Conservation (phyloP, 305 asterid species). For the Fraxinus baroniana region DNA sequence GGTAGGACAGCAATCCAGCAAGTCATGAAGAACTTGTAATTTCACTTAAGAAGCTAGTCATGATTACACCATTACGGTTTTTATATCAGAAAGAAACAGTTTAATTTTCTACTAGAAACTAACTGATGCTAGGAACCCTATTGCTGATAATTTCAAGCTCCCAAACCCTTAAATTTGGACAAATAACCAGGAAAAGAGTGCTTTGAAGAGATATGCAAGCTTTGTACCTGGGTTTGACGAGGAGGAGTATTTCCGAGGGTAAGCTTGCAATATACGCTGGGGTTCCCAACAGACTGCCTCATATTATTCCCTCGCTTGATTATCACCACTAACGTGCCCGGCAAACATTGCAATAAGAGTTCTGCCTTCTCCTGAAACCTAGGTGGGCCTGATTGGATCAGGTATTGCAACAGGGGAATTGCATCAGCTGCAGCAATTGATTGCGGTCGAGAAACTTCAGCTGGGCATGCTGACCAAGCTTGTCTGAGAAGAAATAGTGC, state of each 20-base stretch:
- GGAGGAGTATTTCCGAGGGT: conserved; percentile 94
- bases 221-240: conserved; percentile 70
- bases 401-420: conserved; percentile 85
- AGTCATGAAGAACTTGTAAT: not conserved
- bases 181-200: not conserved
- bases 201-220: not conserved
- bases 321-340: conserved; percentile 87
- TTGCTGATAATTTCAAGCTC: not conserved
- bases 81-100: not conserved
- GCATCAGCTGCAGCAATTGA: conserved; percentile 99
- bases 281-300: conserved; percentile 97
- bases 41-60: not conserved
- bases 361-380: conserved; percentile 99
- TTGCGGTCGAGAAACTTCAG: conserved; percentile 97
- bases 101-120: not conserved
- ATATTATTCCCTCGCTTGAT: conserved; percentile 92
- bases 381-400: conserved; percentile 98
- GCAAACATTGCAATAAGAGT: conserved; percentile 91
- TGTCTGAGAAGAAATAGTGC: conserved; percentile 91
- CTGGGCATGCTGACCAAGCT: conserved; percentile 99
- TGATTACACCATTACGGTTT: not conserved
- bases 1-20: not conserved
- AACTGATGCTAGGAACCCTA: not conserved
- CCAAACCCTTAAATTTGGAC: not conserved
- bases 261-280: conserved; percentile 93